Percentiles rank a stretch among this genome's conserved stretches.
phyloP scores from a whole-genome alignment of 2,329 filamentous ascomycete species.

The Nigrospora sphaerica region DNA sequence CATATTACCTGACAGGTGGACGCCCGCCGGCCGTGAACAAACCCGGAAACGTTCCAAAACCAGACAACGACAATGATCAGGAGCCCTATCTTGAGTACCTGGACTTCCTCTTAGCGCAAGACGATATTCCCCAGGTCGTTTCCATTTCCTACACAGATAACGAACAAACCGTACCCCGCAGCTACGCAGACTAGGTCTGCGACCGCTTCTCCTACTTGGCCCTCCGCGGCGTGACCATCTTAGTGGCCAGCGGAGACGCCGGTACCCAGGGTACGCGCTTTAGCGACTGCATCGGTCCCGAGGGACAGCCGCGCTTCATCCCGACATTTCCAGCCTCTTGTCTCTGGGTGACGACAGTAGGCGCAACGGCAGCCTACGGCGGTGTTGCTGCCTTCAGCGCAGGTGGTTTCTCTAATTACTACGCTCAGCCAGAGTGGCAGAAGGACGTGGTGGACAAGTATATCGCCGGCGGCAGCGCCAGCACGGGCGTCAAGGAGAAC shows the following conservation, averaged over 20 bases:
- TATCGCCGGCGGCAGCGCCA: background rate
- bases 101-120: constrained; percentile 46
- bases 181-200: constrained; percentile 53
- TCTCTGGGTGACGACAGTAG: constrained; percentile 20
- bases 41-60: background rate
- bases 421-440: constrained; percentile 39
- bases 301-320: constrained; percentile 42
- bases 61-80: constrained; percentile 36
- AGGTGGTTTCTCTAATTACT: constrained; percentile 45
- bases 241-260: constrained; percentile 53
- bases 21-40: background rate
- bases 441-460: background rate
- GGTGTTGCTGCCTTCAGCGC: constrained; percentile 13
- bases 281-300: constrained; percentile 40
- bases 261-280: constrained; percentile 45
- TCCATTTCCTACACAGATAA: constrained; percentile 60
- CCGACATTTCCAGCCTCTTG: constrained; percentile 46
- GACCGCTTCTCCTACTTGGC: constrained; percentile 56
- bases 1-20: background rate
- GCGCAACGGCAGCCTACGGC: constrained; percentile 8
- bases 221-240: constrained; percentile 54
- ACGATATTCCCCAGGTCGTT: constrained; percentile 51
- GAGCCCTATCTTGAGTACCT: constrained; percentile 62
- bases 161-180: constrained; percentile 53
- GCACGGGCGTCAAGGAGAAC: background rate